Percentiles rank a stretch among this genome's conserved stretches.
These are phyloP conservation scores for Zygotorulaspora florentina DNA, from an alignment of 805 yeast species.

Conservation along the genomic window DNA sequence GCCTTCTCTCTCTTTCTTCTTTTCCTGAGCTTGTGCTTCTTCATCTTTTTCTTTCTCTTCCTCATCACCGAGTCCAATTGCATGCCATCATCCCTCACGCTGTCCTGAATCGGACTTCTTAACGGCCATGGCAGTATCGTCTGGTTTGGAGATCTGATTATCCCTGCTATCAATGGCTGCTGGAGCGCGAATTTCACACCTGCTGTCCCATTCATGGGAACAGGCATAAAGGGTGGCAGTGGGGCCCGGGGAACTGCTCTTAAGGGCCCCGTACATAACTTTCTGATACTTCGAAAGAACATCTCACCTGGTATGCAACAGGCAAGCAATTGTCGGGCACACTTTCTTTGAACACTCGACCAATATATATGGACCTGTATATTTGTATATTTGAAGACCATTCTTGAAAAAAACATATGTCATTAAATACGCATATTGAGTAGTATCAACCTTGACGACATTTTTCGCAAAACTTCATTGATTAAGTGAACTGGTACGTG, in stretches of 20 bases:
- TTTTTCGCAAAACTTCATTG: too few species aligned
- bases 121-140: slow-evolving; percentile 1
- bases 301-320: slow-evolving; percentile 4
- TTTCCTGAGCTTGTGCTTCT: slow-evolving; percentile 94
- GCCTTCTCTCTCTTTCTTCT: slow-evolving; percentile 93
- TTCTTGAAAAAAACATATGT: neutral
- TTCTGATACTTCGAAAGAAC: slow-evolving; percentile 11
- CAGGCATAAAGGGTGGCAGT: neutral
- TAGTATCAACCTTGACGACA: too few species aligned
- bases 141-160: neutral
- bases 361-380: too few species aligned
- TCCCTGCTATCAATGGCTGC: neutral
- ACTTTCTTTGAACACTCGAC: too few species aligned
- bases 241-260: slow-evolving; percentile 1
- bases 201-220: neutral
- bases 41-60: slow-evolving; percentile 91
- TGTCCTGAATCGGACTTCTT: neutral
- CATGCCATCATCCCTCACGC: slow-evolving; percentile 19
- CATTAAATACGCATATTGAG: neutral
- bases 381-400: too few species aligned
- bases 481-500: too few species aligned
- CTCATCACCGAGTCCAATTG: slow-evolving; percentile 67
- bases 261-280: slow-evolving; percentile 5
- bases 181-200: neutral
- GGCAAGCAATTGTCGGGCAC: neutral